Evolutionary conservation across 1,139 yeast species (phyloP).

Genomic region (Yamadazyma oceani): DNA sequence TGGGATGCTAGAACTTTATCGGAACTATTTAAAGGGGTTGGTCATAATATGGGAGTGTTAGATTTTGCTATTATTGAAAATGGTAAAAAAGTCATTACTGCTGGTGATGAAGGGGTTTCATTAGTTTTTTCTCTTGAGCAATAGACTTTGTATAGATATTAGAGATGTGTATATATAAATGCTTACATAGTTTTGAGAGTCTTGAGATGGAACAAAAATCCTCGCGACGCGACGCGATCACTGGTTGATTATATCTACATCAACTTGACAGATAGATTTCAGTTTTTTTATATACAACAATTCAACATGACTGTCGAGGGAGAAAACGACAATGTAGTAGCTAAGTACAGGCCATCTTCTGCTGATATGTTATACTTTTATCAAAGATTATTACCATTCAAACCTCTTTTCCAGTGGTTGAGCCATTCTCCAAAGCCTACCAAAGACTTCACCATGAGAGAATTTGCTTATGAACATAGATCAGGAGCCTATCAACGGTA

Average conservation of each 20-base stretch:
- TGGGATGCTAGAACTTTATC: slow-evolving; percentile 90
- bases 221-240: neutral
- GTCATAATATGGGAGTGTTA: slow-evolving; percentile 91
- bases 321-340: neutral
- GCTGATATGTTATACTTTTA: slow-evolving; percentile 78
- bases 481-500: slow-evolving; percentile 89
- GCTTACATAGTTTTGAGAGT: too few relatives aligned
- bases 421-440: slow-evolving; percentile 77
- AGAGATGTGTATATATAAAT: neutral
- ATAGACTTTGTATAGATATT: neutral
- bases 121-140: slow-evolving; percentile 48
- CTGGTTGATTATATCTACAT: too few relatives aligned
- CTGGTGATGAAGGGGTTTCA: slow-evolving; percentile 98
- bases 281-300: too few relatives aligned
- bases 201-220: too few relatives aligned
- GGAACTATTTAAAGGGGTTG: slow-evolving; percentile 74
- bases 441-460: slow-evolving; percentile 80
- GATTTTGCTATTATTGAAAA: slow-evolving; percentile 70
- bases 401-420: slow-evolving; percentile 80
- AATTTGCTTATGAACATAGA: slow-evolving; percentile 86
- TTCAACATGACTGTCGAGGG: slow-evolving; percentile 1
- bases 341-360: slow-evolving; percentile 45
- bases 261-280: too few relatives aligned
- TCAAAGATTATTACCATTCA: slow-evolving; percentile 68
- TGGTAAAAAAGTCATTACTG: slow-evolving; percentile 76